Evolutionary conservation across 1,284 basidiomycete genomes (phyloP), one percentile per base, ranked within the genome.

Genomic region (Clitocybe nebularis): DNA sequence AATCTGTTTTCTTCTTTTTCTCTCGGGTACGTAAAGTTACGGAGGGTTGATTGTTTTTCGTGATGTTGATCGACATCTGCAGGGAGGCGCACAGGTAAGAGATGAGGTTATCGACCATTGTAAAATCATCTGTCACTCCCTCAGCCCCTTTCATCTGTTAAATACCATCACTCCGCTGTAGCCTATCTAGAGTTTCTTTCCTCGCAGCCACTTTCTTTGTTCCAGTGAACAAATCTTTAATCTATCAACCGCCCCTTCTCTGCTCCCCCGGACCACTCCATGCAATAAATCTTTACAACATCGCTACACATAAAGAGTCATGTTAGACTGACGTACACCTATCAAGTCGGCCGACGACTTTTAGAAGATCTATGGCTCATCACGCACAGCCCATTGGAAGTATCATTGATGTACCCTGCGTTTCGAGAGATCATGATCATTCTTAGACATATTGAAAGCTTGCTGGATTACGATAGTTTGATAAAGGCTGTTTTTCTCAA

Each of bases 171-270:
- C 33, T 48, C 40, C 37, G 42, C 43, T 55, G 54, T 60, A 56
- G 47, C 51, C 46, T 50, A 53, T 48, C 40, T 60, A 60, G 58
- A 60, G 46, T 26, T 48, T 30, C 37, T 38, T 41, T 29, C 26
- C 22, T 22, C 36, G 43, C 17, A 36, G 23, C 7, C 16, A 21
- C 44, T 41, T 39, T 34, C 29, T 43, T 25, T 44, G 29, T 20
- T 22, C 34, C 29, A 24, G n/a, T 36, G 34, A 13, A 32, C 29
- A 19, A 25, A 20, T 33, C 39, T 14, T 29, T 39, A 39, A 41
- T 41, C 39, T 26, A 22, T 30, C 17, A 17, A 16, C 28, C 21
- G 14, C 20, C 24, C 38, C 21, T 28, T 30, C 17, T 2, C 14
- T 20, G 14, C 4, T 21, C 19, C 38, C 28, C 14, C 10, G 29